phyloP scores from a whole-genome alignment of 768 basidiomycete species.

The Xerocomellus intermedius region DNA sequence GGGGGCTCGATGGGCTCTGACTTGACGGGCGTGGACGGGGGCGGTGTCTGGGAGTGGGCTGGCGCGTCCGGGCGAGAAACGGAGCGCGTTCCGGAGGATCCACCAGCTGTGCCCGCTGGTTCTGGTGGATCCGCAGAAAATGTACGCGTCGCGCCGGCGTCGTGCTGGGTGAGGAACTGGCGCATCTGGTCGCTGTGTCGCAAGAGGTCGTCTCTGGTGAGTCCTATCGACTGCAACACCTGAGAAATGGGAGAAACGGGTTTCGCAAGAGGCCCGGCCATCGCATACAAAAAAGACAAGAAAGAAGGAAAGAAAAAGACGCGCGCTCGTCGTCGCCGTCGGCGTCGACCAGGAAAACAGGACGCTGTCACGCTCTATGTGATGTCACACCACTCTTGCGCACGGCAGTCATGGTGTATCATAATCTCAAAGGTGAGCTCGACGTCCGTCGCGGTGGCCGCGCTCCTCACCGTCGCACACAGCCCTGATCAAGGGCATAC shows the following conservation, averaged over 20 bases:
- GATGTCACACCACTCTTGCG: slow-evolving; percentile 21
- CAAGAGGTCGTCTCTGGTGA: slow-evolving; percentile 73
- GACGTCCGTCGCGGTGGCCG: background rate
- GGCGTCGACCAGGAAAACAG: slow-evolving; percentile 18
- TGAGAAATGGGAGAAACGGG: slow-evolving; percentile 67
- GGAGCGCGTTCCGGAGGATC: slow-evolving; percentile 42
- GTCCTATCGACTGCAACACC: slow-evolving; percentile 66
- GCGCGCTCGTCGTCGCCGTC: slow-evolving; percentile 22
- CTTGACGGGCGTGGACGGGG: slow-evolving; percentile 62
- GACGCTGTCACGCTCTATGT: slow-evolving; percentile 22
- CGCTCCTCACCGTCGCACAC: slow-evolving; percentile 20
- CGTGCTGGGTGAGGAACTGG: slow-evolving; percentile 64
- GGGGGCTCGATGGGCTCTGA: slow-evolving; percentile 53
- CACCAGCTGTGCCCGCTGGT: slow-evolving; percentile 38
- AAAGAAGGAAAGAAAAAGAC: background rate
- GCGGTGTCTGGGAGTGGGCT: slow-evolving; percentile 34
- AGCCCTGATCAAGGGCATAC: slow-evolving; percentile 98
- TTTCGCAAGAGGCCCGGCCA: slow-evolving; percentile 27
- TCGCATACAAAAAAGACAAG: slow-evolving; percentile 4
- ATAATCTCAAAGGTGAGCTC: slow-evolving; percentile 77
- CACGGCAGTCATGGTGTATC: slow-evolving; percentile 60
- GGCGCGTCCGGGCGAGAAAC: slow-evolving; percentile 53
- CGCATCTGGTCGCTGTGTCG: slow-evolving; percentile 79
- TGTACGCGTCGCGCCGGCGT: slow-evolving; percentile 44
- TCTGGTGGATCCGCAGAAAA: slow-evolving; percentile 36